A percentile compares a stretch with the other conserved stretches of the same genome.
These are phyloP conservation scores for Phlyctochytrium arcticum DNA, from an alignment of 192 early-diverging fungal genomes.

Conservation along the genomic window DNA sequence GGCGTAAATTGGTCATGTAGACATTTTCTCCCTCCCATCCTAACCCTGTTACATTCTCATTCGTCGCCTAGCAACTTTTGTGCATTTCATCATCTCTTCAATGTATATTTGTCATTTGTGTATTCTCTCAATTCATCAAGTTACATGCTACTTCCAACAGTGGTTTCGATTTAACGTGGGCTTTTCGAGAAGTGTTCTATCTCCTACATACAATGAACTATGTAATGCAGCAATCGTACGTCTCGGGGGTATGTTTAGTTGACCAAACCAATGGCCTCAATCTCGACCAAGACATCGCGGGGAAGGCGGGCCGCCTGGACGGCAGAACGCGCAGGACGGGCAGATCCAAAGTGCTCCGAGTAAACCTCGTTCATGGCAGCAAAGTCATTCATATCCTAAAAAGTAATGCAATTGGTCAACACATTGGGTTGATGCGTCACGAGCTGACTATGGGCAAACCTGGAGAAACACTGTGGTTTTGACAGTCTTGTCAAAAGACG, in stretches of 20 bases:
- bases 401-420: neutral
- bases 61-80: no score
- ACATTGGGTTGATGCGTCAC: neutral
- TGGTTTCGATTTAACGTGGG: no score
- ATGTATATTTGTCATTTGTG: no score
- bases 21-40: no score
- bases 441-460: conserved; percentile 5
- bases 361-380: conserved; percentile 86
- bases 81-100: no score
- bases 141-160: no score
- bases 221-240: no score
- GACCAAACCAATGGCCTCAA: conserved; percentile 80
- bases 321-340: conserved; percentile 50
- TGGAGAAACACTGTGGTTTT: conserved; percentile 97
- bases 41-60: no score
- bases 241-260: no score
- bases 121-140: no score
- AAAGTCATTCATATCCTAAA: conserved; percentile 74
- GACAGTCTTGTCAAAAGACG: conserved; percentile 77
- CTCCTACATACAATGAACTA: no score
- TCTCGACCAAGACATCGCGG: conserved; percentile 86
- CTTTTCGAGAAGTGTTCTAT: no score
- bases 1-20: neutral
- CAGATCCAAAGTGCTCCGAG: conserved; percentile 54
- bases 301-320: conserved; percentile 93